A percentile compares a stretch with the other conserved stretches of the same genome.
Evolutionary conservation across 306 rosid species (phyloP).

Genomic region (Delonix regia): DNA sequence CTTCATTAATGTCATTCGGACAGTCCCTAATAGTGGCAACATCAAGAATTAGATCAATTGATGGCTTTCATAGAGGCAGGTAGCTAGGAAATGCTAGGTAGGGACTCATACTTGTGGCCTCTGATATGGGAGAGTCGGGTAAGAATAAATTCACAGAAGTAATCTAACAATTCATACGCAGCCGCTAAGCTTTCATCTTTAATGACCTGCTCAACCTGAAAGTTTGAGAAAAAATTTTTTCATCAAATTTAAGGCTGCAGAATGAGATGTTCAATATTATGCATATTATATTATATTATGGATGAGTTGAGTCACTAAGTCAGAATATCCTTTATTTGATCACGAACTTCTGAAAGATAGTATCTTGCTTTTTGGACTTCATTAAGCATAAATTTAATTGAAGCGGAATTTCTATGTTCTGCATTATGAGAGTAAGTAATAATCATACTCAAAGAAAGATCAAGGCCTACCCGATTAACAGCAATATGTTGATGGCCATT

Average conservation of each 20-base stretch:
- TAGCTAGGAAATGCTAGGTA: not conserved
- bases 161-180: slow-evolving; percentile 64
- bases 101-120: slow-evolving; percentile 62
- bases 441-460: not conserved
- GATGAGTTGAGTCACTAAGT: not conserved
- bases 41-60: slow-evolving; percentile 13
- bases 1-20: slow-evolving; percentile 82
- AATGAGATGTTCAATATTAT: not conserved
- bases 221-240: slow-evolving; percentile 4
- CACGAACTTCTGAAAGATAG: not conserved
- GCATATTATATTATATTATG: not conserved
- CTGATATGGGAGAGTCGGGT: slow-evolving; percentile 60
- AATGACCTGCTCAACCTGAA: slow-evolving; percentile 73
- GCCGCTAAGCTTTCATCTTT: slow-evolving; percentile 55
- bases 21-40: slow-evolving; percentile 41
- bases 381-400: not conserved
- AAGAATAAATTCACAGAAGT: slow-evolving; percentile 66
- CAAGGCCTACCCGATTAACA: slow-evolving; percentile 51
- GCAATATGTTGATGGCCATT: slow-evolving; percentile 63
- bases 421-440: too few species aligned
- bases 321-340: not conserved
- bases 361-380: not conserved
- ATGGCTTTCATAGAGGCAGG: not conserved
- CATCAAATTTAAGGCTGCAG: not conserved
- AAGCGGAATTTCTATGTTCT: not conserved